Percentiles rank a stretch among this genome's conserved stretches.
These are phyloP conservation scores for Sporothrix luriei DNA, from an alignment of 2,329 filamentous ascomycete species.

Conservation along the genomic window DNA sequence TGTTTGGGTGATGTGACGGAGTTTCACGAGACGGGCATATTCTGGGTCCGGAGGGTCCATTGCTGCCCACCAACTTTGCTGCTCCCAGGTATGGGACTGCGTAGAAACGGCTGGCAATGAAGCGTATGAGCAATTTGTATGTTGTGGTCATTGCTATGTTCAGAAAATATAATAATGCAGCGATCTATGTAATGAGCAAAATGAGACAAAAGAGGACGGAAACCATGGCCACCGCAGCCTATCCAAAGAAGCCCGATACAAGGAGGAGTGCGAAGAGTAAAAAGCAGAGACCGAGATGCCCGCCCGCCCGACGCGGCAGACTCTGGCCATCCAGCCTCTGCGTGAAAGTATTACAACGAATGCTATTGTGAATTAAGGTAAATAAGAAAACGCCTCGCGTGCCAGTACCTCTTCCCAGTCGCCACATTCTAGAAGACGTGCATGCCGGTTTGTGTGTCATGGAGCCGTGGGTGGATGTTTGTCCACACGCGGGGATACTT, in stretches of 20 bases:
- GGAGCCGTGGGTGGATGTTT: neutral
- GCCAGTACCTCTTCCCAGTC: neutral
- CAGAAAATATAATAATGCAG: neutral
- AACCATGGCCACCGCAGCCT: neutral
- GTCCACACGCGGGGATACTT: neutral
- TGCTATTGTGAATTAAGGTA: slow-evolving; percentile 15
- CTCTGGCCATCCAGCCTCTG: neutral
- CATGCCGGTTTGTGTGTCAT: neutral
- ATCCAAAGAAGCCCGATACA: slow-evolving; percentile 6
- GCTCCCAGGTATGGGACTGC: no score
- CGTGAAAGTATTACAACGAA: neutral
- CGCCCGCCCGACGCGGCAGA: no score
- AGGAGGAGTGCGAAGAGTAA: neutral
- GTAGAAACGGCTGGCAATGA: no score
- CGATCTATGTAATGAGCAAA: slow-evolving; percentile 7
- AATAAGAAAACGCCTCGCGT: neutral
- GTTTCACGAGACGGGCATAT: neutral
- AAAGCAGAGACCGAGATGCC: neutral
- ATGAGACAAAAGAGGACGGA: neutral
- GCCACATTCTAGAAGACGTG: neutral
- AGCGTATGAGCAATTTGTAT: no score
- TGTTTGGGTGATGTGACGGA: neutral
- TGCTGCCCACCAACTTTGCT: neutral
- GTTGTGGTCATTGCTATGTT: neutral
- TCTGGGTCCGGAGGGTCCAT: neutral